A percentile compares a stretch with the other conserved stretches of the same genome.
Conservation (phyloP, 2,329 filamentous ascomycete genomes). For the Venturia carpophila region DNA sequence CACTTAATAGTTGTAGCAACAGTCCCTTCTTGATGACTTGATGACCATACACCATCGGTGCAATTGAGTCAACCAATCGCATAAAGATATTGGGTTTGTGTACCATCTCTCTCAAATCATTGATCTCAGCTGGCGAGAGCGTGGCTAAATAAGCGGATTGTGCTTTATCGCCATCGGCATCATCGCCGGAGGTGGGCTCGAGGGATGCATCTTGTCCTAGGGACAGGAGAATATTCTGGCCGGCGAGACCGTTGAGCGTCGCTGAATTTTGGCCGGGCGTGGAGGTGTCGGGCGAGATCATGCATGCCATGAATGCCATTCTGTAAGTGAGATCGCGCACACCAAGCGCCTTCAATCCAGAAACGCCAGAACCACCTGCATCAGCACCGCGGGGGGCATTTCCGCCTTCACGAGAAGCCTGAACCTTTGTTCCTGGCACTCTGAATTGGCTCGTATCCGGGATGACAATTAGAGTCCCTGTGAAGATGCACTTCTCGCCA, state of each 20-base stretch:
- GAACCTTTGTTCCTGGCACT: slow-evolving; percentile 75
- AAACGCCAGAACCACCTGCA: slow-evolving; percentile 74
- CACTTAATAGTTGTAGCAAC: slow-evolving; percentile 89
- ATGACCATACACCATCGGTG: slow-evolving; percentile 95
- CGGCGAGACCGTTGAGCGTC: slow-evolving; percentile 60
- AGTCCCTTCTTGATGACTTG: slow-evolving; percentile 97
- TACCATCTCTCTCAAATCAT: slow-evolving; percentile 86
- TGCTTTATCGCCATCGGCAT: slow-evolving; percentile 70
- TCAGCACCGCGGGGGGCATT: slow-evolving; percentile 67
- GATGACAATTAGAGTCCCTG: slow-evolving; percentile 89
- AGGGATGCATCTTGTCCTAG: slow-evolving; percentile 64
- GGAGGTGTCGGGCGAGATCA: slow-evolving; percentile 84
- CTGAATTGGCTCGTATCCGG: slow-evolving; percentile 94
- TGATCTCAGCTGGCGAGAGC: slow-evolving; percentile 78
- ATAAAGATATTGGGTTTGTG: slow-evolving; percentile 94
- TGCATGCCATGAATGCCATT: slow-evolving; percentile 92
- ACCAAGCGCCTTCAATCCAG: slow-evolving; percentile 83
- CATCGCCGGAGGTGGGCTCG: slow-evolving; percentile 43
- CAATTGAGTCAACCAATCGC: slow-evolving; percentile 83
- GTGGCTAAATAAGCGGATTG: slow-evolving; percentile 82
- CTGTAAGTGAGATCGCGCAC: slow-evolving; percentile 93
- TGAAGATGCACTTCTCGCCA: slow-evolving; percentile 97
- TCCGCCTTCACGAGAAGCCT: slow-evolving; percentile 74
- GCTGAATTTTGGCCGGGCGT: slow-evolving; percentile 67
- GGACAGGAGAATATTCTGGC: slow-evolving; percentile 72